Percentiles rank a stretch among this genome's conserved stretches.
phyloP scores from a whole-genome alignment of 306 rosid genomes.

The Cucumis sativus region Cucumber_9930_V3 NC_026657.2:24895501-24896000 shows the following conservation, averaged over 20 bases:
- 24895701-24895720: background rate
- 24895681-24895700: background rate
- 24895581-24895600: background rate
- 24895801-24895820: background rate
- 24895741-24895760: background rate
- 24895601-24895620: background rate
- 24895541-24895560: background rate
- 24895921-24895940: conserved; percentile 88
- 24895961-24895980: background rate
- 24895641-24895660: background rate
- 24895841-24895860: conserved; percentile 87
- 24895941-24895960: conserved; percentile 81
- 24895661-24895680: background rate
- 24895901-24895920: conserved; percentile 83
- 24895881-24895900: conserved; percentile 83
- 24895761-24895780: background rate
- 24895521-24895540: background rate
- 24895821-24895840: conserved; percentile 14
- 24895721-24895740: background rate
- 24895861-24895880: conserved; percentile 84
- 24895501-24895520: background rate
- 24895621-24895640: background rate
- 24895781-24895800: background rate
- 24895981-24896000: background rate
- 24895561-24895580: background rate